Evolutionary conservation across 2,329 filamentous ascomycete genomes (phyloP), one percentile per base, ranked within the genome.

Genomic region (Aspergillus aculeatinus): DNA sequence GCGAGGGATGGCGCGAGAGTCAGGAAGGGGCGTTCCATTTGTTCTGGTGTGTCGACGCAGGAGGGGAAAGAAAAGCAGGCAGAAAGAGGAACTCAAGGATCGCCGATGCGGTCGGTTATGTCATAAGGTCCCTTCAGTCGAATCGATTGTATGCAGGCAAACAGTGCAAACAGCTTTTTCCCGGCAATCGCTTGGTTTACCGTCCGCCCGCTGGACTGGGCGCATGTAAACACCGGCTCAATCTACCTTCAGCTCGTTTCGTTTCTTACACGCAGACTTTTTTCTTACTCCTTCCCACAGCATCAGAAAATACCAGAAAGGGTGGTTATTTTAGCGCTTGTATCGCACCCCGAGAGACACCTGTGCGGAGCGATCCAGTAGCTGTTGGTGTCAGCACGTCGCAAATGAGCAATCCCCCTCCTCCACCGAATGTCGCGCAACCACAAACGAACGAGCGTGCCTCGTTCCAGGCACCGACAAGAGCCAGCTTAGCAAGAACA

Each of bases 401-500:
- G 39, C 77, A 76, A 59, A 78, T 75, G 58, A 75, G 75, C 44
- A 29, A 29, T 51, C 68, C 65, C 27, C 56, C 61, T 42, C 59
- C 61, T 23, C 55, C 59, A 29, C 65, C 48, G 53, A 53, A 60
- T 39, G 62, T 65, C 66, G 62, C 65, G 51, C 64, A 63, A 57
- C 61, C 68, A 31, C 67, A 74, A 19, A 71, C 74, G 44, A 64
- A 71, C 7, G 67, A 70, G 51, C 81, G 81, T 1, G 81, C 84
- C 0, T 89, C 87, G 0, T 89, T 87, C 69, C 84, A 84, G 57
- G 89, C 87, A n/a, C 87, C 88, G 0, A 89, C 87, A 0, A 85
- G 82, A 69, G 81, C 87, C 12, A 90, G 86, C 67, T 74, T 89
- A 14, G 80, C 86, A 59, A 83, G 84, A 63, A 82, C 84, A 51